Evolutionary conservation across 176 grass and related monocot genomes (phyloP), one percentile per base, ranked within the genome.

Genomic region (Cenchrus americanus): DNA sequence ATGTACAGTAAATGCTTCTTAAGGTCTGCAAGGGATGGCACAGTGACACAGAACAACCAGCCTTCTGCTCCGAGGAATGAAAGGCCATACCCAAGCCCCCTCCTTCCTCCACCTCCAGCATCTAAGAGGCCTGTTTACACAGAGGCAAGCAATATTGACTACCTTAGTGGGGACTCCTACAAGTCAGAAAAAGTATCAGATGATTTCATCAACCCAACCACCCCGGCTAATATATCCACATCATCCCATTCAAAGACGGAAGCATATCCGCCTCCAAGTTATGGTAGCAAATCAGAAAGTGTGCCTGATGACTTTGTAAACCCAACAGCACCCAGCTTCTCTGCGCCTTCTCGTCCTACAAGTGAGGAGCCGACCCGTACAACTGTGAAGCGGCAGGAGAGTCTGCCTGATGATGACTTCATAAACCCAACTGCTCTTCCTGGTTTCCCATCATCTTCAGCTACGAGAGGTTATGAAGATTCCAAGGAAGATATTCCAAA

Each of bases 21-120:
- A 96, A 96, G 94, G 87, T 91, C 86, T 84, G 84, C 88, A 19
- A 89, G 91, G 71, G 94, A 96, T 78, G 89, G 80, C 48, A 51
- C 91, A 81, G 82, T 71, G 80, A 44, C 87, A 73, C 91, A 91
- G 58, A 79, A 64, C 19, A 96, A 75, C 15, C 47, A 79, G 57
- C 61, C 88, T 64, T 87, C 82, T 73, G 59, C 66, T 76, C 47
- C 75, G 3, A 89, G 64, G 74, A 89, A 80, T 78, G 90, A 78
- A 62, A 91, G 51, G 82, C 50, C 86, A 40, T 85, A 69, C 42
- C 73, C 87, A 80, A 92, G 85, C 69, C 84, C 87, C n/a, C 82
- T 89, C 85, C 82, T 95, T 82, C 89, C 93, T 83, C 96, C 95
- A 26, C 94, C 96, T 26, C 93, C 96, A 47, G 68, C 66, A 18